Evolutionary conservation across 768 basidiomycete genomes (phyloP).

Genomic region (Mycena albidolilacea): DNA sequence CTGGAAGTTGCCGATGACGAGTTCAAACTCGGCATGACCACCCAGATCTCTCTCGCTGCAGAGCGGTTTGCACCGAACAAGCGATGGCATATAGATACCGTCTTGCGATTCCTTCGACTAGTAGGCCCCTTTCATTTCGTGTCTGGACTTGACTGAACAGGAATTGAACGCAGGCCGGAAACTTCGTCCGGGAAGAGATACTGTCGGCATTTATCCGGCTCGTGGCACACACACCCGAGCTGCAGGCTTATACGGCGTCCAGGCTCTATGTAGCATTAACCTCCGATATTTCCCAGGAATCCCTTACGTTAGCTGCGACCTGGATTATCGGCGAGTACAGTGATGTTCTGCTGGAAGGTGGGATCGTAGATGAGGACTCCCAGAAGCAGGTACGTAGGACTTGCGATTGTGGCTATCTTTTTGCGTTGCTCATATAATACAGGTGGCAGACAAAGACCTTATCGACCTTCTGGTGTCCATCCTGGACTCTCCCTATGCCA

Average conservation of each 20-base stretch:
- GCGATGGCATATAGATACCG: conserved; percentile 99
- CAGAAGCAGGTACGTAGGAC: conserved; percentile 68
- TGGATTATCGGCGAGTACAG: conserved; percentile 99
- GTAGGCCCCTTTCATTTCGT: conserved; percentile 60
- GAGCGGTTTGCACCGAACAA: conserved; percentile 98
- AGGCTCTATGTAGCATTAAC: conserved; percentile 91
- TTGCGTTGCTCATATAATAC: conserved; percentile 21
- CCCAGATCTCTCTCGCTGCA: conserved; percentile 95
- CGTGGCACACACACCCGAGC: conserved; percentile 96
- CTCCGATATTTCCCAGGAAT: conserved; percentile 96
- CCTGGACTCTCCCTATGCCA: conserved; percentile 94
- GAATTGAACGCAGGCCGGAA: conserved; percentile 80
- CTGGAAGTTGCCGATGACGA: conserved; percentile 98
- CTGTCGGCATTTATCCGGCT: conserved; percentile 95
- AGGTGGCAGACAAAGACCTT: conserved; percentile 88
- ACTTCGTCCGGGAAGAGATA: conserved; percentile 97
- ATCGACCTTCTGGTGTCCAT: conserved; percentile 89
- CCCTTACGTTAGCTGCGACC: conserved; percentile 91
- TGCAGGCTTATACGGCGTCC: conserved; percentile 95
- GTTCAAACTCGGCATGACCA: conserved; percentile 98
- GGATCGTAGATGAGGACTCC: conserved; percentile 82
- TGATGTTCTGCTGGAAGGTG: conserved; percentile 90
- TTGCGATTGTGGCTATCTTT: conserved; percentile 3
- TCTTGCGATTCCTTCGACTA: conserved; percentile 91
- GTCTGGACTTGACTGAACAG: conserved; percentile 12